phyloP scores from a whole-genome alignment of 2,329 filamentous ascomycete genomes.

The Colletotrichum endophyticum region DNA sequence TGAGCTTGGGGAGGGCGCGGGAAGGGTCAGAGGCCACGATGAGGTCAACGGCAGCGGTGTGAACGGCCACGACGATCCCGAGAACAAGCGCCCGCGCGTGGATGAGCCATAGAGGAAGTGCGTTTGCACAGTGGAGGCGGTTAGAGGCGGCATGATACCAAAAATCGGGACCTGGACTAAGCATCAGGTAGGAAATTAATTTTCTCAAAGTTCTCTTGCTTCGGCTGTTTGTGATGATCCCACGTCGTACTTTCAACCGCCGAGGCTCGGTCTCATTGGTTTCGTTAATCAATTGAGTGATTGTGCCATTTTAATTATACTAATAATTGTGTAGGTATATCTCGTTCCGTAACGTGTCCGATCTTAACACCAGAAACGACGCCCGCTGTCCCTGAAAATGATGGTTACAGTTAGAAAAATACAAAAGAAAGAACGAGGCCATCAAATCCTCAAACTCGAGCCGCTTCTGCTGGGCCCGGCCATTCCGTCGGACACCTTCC shows the following conservation, averaged over 20 bases:
- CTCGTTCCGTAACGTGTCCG: not conserved
- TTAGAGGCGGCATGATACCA: slow-evolving; percentile 13
- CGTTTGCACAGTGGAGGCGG: not conserved
- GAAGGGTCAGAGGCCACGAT: slow-evolving; percentile 57
- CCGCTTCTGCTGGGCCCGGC: not conserved
- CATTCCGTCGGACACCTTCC: slow-evolving; percentile 41
- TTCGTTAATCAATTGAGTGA: not conserved
- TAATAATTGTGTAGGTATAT: not conserved
- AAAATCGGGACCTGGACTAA: not conserved
- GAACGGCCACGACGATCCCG: slow-evolving; percentile 47
- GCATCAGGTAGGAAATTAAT: not conserved
- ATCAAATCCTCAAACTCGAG: slow-evolving; percentile 31
- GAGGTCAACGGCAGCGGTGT: slow-evolving; percentile 55
- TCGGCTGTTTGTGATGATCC: not conserved
- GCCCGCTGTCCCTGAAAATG: not conserved
- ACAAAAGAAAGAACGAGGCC: slow-evolving; percentile 9
- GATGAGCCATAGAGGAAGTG: slow-evolving; percentile 29
- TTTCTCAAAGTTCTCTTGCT: not conserved
- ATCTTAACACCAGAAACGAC: not conserved
- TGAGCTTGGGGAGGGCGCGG: slow-evolving; percentile 68
- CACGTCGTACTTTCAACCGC: accelerated
- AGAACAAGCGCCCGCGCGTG: slow-evolving; percentile 53
- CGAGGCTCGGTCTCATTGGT: not conserved
- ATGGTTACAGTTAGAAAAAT: not conserved
- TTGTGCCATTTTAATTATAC: not conserved